phyloP scores from a whole-genome alignment of 139 green algal genomes.

The Chlamydomonas applanata region DNA sequence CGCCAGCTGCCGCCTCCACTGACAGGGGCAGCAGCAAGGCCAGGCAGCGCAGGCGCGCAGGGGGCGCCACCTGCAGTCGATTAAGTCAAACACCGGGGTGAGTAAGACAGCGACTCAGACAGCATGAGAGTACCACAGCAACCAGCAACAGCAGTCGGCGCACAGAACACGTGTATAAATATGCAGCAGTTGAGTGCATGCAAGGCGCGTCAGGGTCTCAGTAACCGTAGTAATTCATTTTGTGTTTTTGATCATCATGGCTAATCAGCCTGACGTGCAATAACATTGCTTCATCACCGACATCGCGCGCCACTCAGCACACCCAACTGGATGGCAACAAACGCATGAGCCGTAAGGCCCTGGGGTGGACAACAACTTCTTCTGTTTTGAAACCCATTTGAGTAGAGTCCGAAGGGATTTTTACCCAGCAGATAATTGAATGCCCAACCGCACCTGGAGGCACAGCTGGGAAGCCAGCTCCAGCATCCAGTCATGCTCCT shows the following conservation, averaged over 20 bases:
- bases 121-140: too few species aligned
- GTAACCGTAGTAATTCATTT: slow-evolving; percentile 54
- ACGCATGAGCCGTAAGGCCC: too few species aligned
- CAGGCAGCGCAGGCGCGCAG: slow-evolving; percentile 29
- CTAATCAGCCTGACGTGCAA: slow-evolving; percentile 74
- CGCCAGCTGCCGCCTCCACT: slow-evolving; percentile 1
- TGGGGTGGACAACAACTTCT: too few species aligned
- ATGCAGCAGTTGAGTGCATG: too few species aligned
- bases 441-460: not conserved
- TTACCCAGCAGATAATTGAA: too few species aligned
- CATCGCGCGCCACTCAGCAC: slow-evolving; percentile 8
- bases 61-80: slow-evolving; percentile 30
- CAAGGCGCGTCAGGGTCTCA: slow-evolving; percentile 30
- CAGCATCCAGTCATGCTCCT: slow-evolving; percentile 31
- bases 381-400: too few species aligned
- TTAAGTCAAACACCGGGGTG: not conserved
- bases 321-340: too few species aligned
- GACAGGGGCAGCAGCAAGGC: slow-evolving; percentile 35
- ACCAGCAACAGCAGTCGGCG: too few species aligned
- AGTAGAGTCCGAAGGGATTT: too few species aligned
- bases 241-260: slow-evolving; percentile 31
- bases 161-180: too few species aligned
- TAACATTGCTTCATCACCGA: slow-evolving; percentile 50
- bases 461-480: slow-evolving; percentile 39
- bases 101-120: too few species aligned